Evolutionary conservation across 495 filamentous ascomycete species (phyloP), one percentile per base, ranked within the genome.

Genomic region (Apiosordaria backusii): DNA sequence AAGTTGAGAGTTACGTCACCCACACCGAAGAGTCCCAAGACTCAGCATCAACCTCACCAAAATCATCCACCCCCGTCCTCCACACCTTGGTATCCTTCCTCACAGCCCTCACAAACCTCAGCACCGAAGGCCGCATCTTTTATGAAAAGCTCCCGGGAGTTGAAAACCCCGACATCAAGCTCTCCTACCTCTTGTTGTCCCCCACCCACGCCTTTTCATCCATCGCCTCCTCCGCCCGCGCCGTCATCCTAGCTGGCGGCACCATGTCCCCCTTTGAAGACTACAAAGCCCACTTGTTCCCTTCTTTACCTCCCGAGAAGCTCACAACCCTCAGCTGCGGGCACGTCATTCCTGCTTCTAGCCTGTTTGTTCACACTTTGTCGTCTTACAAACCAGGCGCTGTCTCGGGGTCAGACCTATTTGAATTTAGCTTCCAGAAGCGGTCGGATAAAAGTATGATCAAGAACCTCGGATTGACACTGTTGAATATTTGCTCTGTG

Each of bases 191-290:
- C 75, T 87, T 98, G 16, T 86, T 99, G n/a, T 93, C 97, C 65
- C 96, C 95, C 21, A 92, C 92, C 1, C 86, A 93, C 73, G 90
- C 96, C 69, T 99, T 99, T 76, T 89, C 88, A 21, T 89, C 92
- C 50, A 89, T 98, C 71, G 92, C 95, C 0, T 87, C 91, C 57
- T 88, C 92, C 69, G 92, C 94, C 7, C 83, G 92, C 60, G 90
- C 95, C 3, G 92, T 98, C 3, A 91, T 99, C 58, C 79, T 99
- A 18, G 96, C 92, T 15, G 95, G 95, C 61, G 95, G 95, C 3
- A 99, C 95, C 9, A 99, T 99, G 96, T 96, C 93, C 50, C 95
- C 96, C 3, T 95, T 99, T 84, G 84, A 87, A 24, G 95, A 97
- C 74, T 98, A 96, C 75, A 85, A 83, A 60, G 83, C 87, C 5